Conservation (phyloP, 163 green algal species). For the Coccomyxa subellipsoidea region DNA sequence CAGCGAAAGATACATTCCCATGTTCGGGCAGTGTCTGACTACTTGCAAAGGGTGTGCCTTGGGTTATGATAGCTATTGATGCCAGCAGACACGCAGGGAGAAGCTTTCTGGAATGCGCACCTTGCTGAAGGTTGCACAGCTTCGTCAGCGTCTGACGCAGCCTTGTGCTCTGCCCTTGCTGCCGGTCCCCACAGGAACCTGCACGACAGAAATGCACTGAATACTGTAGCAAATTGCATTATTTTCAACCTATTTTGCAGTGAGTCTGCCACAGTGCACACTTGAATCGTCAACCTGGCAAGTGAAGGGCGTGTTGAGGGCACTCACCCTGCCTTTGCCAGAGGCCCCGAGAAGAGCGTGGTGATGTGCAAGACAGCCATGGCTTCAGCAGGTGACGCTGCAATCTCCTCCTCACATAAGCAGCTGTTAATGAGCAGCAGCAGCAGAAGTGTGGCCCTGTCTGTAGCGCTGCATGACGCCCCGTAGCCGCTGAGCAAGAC, state of each 20-base stretch:
- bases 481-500: conserved; percentile 37
- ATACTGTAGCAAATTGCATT: not conserved
- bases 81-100: too few species aligned
- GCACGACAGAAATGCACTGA: not conserved
- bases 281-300: not conserved
- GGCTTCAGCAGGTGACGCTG: not conserved
- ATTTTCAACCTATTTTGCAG: too few species aligned
- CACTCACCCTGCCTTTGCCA: not conserved
- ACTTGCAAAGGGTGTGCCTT: too few species aligned
- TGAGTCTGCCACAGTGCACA: too few species aligned
- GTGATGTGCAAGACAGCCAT: not conserved
- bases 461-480: conserved; percentile 23
- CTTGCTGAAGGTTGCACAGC: not conserved
- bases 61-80: too few species aligned
- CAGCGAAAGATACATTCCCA: not conserved
- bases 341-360: not conserved
- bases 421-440: not conserved
- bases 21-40: too few species aligned
- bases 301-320: not conserved
- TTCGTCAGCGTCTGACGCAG: not conserved
- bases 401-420: not conserved
- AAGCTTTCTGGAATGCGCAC: not conserved
- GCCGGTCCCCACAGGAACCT: not conserved
- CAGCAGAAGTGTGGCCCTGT: conserved; percentile 18
- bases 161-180: not conserved